Conservation (phyloP, 768 basidiomycete genomes). For the Aureoboletus auriporus region DNA sequence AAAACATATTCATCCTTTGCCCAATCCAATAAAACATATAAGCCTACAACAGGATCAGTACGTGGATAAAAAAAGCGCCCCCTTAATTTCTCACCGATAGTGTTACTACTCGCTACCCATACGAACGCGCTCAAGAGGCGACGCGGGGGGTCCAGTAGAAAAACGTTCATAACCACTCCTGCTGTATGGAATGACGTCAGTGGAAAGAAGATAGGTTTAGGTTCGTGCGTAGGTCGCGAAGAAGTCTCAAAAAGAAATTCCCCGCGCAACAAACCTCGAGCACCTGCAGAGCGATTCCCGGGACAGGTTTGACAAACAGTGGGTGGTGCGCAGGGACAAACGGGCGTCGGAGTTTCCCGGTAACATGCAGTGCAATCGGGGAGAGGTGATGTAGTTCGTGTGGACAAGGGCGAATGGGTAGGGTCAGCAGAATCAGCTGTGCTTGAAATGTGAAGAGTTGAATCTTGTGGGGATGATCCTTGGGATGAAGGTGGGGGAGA, state of each 20-base stretch:
- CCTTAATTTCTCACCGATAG: constrained; percentile 22
- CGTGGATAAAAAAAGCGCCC: background rate
- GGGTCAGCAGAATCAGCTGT: constrained; percentile 6
- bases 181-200: constrained; percentile 61
- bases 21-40: constrained; percentile 69
- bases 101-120: constrained; percentile 49
- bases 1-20: constrained; percentile 62
- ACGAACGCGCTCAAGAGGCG: constrained; percentile 65
- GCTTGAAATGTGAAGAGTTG: constrained; percentile 12
- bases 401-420: constrained; percentile 22
- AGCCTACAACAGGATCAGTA: constrained; percentile 40
- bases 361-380: constrained; percentile 14
- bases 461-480: constrained; percentile 24
- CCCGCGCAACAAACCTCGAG: constrained; percentile 6
- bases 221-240: constrained; percentile 8
- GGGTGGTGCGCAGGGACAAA: background rate
- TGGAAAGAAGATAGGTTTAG: constrained; percentile 49
- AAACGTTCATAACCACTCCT: constrained; percentile 75
- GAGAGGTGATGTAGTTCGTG: constrained; percentile 18
- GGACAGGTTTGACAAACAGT: constrained; percentile 9
- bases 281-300: background rate
- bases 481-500: constrained; percentile 28
- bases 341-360: constrained; percentile 13
- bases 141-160: constrained; percentile 61
- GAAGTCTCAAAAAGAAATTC: constrained; percentile 11